Base-by-base conservation (phyloP, 768 basidiomycete species). In the Mycena olivaceomarginata region DNA sequence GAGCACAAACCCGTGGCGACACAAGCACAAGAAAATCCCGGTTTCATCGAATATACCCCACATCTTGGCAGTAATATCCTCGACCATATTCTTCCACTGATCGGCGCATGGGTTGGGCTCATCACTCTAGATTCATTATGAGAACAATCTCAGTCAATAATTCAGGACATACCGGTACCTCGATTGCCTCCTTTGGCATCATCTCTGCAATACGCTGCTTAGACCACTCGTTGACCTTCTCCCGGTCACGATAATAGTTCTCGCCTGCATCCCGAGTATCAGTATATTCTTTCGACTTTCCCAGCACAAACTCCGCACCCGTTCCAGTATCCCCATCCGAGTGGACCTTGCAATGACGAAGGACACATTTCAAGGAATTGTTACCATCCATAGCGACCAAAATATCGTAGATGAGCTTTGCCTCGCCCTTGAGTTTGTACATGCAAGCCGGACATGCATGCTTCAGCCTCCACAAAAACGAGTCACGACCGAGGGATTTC, bases 21-120 rank as follows among this genome's bases (percentile, higher is more conserved):
- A 73, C 1, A 67, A 48, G 20, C 64, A 48, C 7, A 73, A 48
- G 25, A 73, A 82, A 16, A 81, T 64, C 15, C 81, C 79, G 13
- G 80, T 82, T 70, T 81, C 79, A 8, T 80, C 75, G 56, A 80
- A 80, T 22, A 80, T 75, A 1, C 77, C 77, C 80, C 75, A 79
- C 77, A 74, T 75, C 16, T 76, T 78, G 11, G 77, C 67, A 6
- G 64, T 65, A 0, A 74, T 53, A 22, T 82, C 81, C 22, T 79
- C 75, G 16, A 78, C 13, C 43, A 45, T 45, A 13, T 45, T 45
- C 43, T 45, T 45, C 43, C 43, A 45, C 43, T 5, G 43, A 16
- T 77, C 70, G 5, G 72, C 60, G 48, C 81, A 82, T 1, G 75
- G 67, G 20, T 62, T 72, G 22, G 43, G 43, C 9, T 74, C 73